Evolutionary conservation across 106 monocot species (phyloP).

Genomic region (Dioscorea alata): DNA sequence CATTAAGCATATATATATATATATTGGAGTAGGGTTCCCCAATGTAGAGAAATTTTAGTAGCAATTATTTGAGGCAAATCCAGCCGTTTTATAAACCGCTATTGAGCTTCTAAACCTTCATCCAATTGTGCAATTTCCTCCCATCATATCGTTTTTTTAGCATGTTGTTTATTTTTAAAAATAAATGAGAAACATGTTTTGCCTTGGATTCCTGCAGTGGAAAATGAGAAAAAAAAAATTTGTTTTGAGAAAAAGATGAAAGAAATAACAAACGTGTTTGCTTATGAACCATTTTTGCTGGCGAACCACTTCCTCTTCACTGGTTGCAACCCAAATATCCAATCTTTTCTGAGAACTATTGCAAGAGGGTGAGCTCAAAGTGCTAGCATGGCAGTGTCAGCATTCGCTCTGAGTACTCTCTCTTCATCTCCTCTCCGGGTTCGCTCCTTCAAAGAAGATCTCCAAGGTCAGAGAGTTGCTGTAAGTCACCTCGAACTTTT

Average conservation of each 20-base stretch:
- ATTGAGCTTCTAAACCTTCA: too few relatives aligned
- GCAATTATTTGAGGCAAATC: too few relatives aligned
- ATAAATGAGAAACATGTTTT: too few relatives aligned
- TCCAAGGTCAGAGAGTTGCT: conserved; percentile 19
- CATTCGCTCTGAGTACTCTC: background rate
- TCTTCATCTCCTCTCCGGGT: background rate
- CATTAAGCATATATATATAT: too few relatives aligned
- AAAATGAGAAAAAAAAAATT: too few relatives aligned
- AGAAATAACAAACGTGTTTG: background rate
- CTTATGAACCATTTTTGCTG: background rate
- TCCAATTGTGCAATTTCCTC: too few relatives aligned
- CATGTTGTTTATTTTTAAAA: too few relatives aligned
- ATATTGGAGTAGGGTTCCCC: too few relatives aligned
- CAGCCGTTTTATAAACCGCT: too few relatives aligned
- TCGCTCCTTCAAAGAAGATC: conserved; percentile 13
- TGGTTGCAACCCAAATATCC: background rate
- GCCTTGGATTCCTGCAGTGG: too few relatives aligned
- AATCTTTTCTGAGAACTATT: background rate
- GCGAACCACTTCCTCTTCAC: background rate
- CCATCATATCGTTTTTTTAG: too few relatives aligned
- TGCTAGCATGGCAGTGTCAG: conserved; percentile 1
- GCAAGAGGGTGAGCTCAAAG: background rate
- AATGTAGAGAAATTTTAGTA: too few relatives aligned
- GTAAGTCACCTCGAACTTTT: conserved; percentile 4
- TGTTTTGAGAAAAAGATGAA: background rate